These are phyloP conservation scores for Fusarium longipes DNA, from an alignment of 2,329 filamentous ascomycete species.

Conservation along the genomic window DNA sequence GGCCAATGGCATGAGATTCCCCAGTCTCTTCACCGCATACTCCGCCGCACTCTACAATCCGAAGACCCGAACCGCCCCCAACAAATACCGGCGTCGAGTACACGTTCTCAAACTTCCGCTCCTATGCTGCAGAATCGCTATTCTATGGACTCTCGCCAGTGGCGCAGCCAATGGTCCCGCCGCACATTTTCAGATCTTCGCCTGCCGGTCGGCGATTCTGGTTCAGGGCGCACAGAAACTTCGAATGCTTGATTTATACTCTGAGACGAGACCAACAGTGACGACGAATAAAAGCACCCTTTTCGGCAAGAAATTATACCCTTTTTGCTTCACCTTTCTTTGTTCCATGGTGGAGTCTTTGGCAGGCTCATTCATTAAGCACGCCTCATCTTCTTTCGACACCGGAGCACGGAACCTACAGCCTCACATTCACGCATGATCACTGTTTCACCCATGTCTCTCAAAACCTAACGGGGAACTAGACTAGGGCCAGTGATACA, in stretches of 20 bases:
- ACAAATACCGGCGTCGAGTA: conserved; percentile 24
- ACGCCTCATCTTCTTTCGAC: conserved; percentile 23
- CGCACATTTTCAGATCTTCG: conserved; percentile 52
- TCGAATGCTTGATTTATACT: conserved; percentile 21
- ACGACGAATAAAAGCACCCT: conserved; percentile 29
- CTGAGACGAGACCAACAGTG: conserved; percentile 14
- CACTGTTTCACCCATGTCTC: conserved; percentile 23
- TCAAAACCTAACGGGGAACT: background rate
- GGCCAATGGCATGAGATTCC: conserved; percentile 70
- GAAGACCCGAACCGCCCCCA: conserved; percentile 47
- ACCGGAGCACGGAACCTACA: conserved; percentile 32
- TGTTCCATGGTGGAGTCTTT: conserved; percentile 5
- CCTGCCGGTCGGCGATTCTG: conserved; percentile 53
- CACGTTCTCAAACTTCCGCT: conserved; percentile 20
- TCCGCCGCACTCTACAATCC: conserved; percentile 60
- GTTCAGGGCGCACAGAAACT: conserved; percentile 38
- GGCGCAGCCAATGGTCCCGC: conserved; percentile 36
- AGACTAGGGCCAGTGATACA: background rate
- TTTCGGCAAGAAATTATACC: conserved; percentile 41
- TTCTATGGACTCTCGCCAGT: conserved; percentile 29
- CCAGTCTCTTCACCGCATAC: conserved; percentile 64
- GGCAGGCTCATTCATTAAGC: conserved; percentile 7
- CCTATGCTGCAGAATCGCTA: conserved; percentile 31
- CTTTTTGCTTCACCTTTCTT: conserved; percentile 21
- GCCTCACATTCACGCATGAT: conserved; percentile 37